Evolutionary conservation across 1,284 basidiomycete genomes (phyloP), one percentile per base, ranked within the genome.

Genomic region (Ustilago cynodontis): DNA sequence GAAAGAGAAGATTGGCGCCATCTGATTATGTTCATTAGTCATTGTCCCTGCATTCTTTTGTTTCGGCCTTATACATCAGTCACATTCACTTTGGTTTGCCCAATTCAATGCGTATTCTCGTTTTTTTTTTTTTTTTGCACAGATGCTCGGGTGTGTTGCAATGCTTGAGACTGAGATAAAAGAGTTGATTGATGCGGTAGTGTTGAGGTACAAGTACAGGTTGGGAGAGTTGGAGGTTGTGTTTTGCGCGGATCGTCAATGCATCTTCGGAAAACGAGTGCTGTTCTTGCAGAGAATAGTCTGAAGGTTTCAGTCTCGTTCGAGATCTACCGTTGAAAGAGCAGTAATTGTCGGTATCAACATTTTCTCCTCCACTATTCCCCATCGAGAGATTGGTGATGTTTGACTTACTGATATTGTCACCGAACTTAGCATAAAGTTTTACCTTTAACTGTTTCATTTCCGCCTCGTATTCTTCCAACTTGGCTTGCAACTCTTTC

Each of bases 401-500:
- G n/a, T 2, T 18, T 13, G 13, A 78, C 79, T 50, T 49, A 85
- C 83, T 98, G 87, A 98, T 98, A 62, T 94, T 93, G 59, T 90
- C 91, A 33, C 95, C 95, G 84, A 98, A 97, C 87, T 95, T 95
- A 43, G 93, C 93, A 84, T 97, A 97, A 86, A 98, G 86, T 4
- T 89, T 86, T 29, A 94, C 91, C 86, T 99, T 98, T 59, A 98
- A 90, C 70, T 91, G 90, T 82, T 93, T 93, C 96, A 98, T 98
- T 77, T 92, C 90, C 43, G 88, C 89, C 81, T 94, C 92, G 84
- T 93, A 94, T 39, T 91, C 90, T 43, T 92, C 90, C 24, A 91
- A 90, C 55, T 89, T 89, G 1, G 82, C 84, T 24, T 90, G 87
- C 20, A 94, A 86, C 5, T 85, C 85, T 1, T 88, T 87, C 26